Base-by-base conservation (phyloP, 2,329 filamentous ascomycete species). In the Phaeomoniella chlamydospora region DNA sequence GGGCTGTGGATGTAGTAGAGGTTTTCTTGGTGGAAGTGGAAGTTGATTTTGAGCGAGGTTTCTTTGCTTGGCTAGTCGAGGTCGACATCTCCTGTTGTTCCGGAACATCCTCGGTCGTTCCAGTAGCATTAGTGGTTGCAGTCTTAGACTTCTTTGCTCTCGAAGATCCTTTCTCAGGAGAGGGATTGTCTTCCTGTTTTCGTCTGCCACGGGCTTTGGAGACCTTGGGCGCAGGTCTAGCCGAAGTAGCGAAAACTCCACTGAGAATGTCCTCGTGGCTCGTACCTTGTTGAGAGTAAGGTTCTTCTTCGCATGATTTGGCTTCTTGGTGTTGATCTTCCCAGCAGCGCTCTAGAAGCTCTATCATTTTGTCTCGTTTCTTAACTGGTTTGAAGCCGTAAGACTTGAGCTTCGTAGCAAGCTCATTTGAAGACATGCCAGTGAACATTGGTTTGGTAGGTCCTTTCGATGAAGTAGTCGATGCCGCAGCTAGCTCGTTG, bases 321-420 rank as follows among this genome's bases (percentile, higher is more conserved):
- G 5, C 14, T 11, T 18, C 37, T 39, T 22, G 40, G 35, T 66
- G 57, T 49, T 74, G 74, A 39, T 72, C 74, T 43, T 70, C 57
- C 79, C 80, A 86, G 52, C 82, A 86, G 48, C 75, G 70, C 35
- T 80, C 62, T 10, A 87, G 59, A 9, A 85, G 55, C 2, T 72
- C 62, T 41, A 87, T 75, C 77, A 83, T 84, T 5, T 73, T 72
- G 34, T 68, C 64, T 13, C 81, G 68, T 37, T 64, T 72, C 50
- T 77, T 82, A 18, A 86, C 61, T 1, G 76, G 62, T 49, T 86
- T 87, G 56, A 87, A 86, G 0, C 78, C 79, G 47, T 75, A 85
- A 0, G 64, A 62, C 4, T 67, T 59, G 31, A 87, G 59, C 47
- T 79, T 68, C 38, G 66, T 71, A 2, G 72, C 60, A 12, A 87